Conservation (phyloP, 1,284 basidiomycete genomes). For the Papiliotrema nemorosa region DNA sequence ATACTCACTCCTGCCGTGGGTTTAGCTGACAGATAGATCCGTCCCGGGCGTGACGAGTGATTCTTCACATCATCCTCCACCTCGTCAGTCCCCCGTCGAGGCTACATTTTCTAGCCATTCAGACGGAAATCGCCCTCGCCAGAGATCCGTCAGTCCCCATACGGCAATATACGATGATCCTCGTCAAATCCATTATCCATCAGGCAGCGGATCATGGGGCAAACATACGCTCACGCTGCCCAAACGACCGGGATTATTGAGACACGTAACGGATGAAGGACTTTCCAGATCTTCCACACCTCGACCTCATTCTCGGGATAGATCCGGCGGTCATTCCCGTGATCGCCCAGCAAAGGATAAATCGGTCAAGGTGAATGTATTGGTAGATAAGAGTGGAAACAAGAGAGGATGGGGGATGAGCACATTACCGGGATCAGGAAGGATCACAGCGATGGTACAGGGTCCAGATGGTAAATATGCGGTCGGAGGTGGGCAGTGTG, state of each 20-base stretch:
- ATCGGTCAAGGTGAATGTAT: slow-evolving; percentile 31
- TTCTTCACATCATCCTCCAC: slow-evolving; percentile 6
- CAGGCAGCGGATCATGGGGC: neutral
- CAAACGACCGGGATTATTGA: slow-evolving; percentile 12
- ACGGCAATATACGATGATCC: slow-evolving; percentile 40
- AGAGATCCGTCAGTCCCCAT: slow-evolving; percentile 5
- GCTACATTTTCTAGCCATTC: slow-evolving; percentile 3
- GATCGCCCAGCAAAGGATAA: too few species aligned
- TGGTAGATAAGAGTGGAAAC: slow-evolving; percentile 11
- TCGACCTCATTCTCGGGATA: slow-evolving; percentile 8
- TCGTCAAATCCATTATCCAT: slow-evolving; percentile 20
- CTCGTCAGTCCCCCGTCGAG: slow-evolving; percentile 4
- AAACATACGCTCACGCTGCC: neutral
- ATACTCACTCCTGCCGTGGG: neutral
- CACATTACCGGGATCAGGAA: slow-evolving; percentile 20
- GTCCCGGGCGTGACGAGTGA: slow-evolving; percentile 7
- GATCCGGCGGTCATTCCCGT: slow-evolving; percentile 9
- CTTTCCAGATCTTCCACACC: slow-evolving; percentile 13
- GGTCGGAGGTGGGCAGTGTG: slow-evolving; percentile 47
- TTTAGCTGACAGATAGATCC: neutral
- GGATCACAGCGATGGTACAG: slow-evolving; percentile 42
- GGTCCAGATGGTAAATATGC: slow-evolving; percentile 41
- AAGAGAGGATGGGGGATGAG: slow-evolving; percentile 20
- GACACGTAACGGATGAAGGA: slow-evolving; percentile 26
- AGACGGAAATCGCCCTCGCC: neutral